These are phyloP conservation scores for Dendrobium officinale DNA, from an alignment of 106 monocot species.

Conservation along the genomic window DNA sequence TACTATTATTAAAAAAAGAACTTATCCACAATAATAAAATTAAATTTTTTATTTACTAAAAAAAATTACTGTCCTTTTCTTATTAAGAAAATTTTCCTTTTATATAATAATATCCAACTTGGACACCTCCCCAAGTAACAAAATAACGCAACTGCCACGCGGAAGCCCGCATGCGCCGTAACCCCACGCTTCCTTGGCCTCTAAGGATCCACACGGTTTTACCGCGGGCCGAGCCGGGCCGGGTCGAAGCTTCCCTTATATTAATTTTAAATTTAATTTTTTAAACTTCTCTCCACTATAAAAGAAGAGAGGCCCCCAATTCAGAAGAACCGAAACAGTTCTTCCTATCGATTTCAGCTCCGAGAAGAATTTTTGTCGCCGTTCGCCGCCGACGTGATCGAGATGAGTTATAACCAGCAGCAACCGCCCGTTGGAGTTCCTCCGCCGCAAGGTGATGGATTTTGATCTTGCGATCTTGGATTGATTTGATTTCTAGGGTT, in stretches of 20 bases:
- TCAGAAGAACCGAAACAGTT: neutral
- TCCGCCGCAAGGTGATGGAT: conserved; percentile 55
- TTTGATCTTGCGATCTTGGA: neutral
- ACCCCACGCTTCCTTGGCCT: neutral
- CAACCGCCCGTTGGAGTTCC: conserved; percentile 61
- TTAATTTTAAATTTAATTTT: neutral
- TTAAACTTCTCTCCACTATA: neutral
- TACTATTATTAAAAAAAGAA: too few relatives aligned
- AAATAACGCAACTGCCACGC: neutral
- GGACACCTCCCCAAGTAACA: neutral
- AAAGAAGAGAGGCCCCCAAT: neutral
- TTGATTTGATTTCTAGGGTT: conserved; percentile 10
- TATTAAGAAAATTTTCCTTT: too few relatives aligned
- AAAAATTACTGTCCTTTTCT: too few relatives aligned
- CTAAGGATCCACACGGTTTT: neutral
- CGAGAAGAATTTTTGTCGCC: neutral
- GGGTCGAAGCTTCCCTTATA: neutral
- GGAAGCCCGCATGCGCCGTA: neutral
- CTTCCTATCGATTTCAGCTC: neutral
- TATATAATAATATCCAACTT: too few relatives aligned
- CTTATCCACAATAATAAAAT: too few relatives aligned
- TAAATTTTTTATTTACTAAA: too few relatives aligned
- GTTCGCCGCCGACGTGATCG: neutral
- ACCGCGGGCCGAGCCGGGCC: neutral
- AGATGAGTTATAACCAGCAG: conserved; percentile 57